phyloP scores from a whole-genome alignment of 2,329 filamentous ascomycete genomes.

The Proliferodiscus dingleyae region DNA sequence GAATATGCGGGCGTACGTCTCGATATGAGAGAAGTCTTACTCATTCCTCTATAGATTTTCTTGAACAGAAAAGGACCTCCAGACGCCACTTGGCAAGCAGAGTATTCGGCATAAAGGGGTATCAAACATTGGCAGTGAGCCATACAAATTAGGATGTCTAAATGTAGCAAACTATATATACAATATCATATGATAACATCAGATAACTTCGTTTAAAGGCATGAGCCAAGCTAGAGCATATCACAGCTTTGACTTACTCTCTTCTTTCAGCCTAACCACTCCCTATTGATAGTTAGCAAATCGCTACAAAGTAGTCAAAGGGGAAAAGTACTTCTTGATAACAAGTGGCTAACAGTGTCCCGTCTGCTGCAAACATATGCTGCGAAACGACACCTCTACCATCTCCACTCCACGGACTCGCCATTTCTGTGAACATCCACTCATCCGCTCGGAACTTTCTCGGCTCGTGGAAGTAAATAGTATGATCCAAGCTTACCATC shows the following conservation, averaged over 20 bases:
- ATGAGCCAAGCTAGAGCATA: no score
- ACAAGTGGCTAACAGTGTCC: constrained; percentile 71
- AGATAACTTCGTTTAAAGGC: no score
- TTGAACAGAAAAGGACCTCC: no score
- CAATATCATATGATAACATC: no score
- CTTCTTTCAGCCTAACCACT: constrained; percentile 27
- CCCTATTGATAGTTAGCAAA: constrained; percentile 21
- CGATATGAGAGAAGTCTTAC: no score
- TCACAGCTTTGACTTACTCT: constrained; percentile 1
- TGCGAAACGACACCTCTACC: constrained; percentile 72
- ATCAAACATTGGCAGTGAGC: no score
- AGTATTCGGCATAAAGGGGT: no score
- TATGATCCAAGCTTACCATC: constrained; percentile 78
- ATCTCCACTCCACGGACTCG: constrained; percentile 75
- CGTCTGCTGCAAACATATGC: constrained; percentile 66
- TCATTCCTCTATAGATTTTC: no score
- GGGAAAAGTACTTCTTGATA: constrained; percentile 59
- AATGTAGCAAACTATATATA: no score
- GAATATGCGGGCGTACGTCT: no score
- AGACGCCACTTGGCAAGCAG: no score
- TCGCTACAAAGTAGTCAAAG: neutral
- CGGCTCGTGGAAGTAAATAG: constrained; percentile 64
- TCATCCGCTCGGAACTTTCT: constrained; percentile 55
- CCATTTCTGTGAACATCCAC: constrained; percentile 78
- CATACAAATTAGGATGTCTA: no score